Base-by-base conservation (phyloP, 805 yeast genomes). In the Wickerhamiella hasegawae region DNA sequence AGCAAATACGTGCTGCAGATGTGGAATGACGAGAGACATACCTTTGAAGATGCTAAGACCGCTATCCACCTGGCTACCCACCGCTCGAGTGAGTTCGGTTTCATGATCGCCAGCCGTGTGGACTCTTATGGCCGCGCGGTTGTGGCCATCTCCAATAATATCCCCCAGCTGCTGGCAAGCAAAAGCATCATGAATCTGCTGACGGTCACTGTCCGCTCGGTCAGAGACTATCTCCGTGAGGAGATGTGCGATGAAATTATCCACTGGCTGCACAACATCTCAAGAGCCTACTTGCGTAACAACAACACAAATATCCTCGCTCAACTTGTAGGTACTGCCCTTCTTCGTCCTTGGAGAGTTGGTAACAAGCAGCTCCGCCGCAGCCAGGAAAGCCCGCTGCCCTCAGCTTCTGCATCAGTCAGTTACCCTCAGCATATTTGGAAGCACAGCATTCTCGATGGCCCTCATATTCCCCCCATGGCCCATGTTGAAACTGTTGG, bases 21-120 rank as follows among this genome's bases (percentile, higher is more conserved):
- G 3, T 82, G 81, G 65, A 82, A 84, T 45, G 94, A 83, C 49
- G 90, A 77, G 46, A 65, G 70, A 24, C 73, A 78, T 39, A 87
- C 84, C 37, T 73, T 68, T 44, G 61, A 72, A 37, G 93, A 83
- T 48, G 84, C 85, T 0, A 69, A 73, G 3, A 74, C 71, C 35
- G 54, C 80, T 25, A 70, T 83, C 5, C 63, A 69, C 32, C 50
- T 65, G 22, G 75, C 83, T 0, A 78, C 90, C 5, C 65, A 66
- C 16, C 74, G 78, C 45, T 69, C 69, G 1, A 56, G 56, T 10
- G 74, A 70, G 28, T 81, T 76, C 55, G 83, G 84, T 2, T 59
- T 62, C 19, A 80, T 79, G 85, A 70, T 81, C 8, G 74, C 82
- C 0, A 65, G 67, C 24, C 66, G 66, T 36, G 70, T 78, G 9